A percentile compares a stretch with the other conserved stretches of the same genome.
These are phyloP conservation scores for Phytopythium kandeliae DNA, from an alignment of 352 stramenopile genomes.

Conservation along the genomic window DNA sequence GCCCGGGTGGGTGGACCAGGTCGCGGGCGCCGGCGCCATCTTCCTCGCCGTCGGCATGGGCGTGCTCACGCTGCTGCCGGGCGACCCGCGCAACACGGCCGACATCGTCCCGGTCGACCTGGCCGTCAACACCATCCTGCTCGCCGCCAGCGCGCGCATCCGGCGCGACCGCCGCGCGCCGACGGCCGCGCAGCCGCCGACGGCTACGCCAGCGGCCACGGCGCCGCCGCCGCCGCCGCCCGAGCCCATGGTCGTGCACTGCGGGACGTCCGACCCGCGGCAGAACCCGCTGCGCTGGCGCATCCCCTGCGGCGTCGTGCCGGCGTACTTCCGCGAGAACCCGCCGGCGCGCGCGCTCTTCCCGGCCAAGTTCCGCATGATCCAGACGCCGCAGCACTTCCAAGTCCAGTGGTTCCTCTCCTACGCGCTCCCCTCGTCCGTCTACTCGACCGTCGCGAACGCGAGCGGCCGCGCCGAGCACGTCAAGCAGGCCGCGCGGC, in stretches of 20 bases:
- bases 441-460: conserved; percentile 74
- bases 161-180: conserved; percentile 3
- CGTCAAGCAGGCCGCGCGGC: conserved; percentile 55
- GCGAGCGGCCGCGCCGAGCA: conserved; percentile 52
- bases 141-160: conserved; percentile 39
- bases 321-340: conserved; percentile 71
- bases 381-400: conserved; percentile 73
- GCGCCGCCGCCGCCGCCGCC: conserved; percentile 7
- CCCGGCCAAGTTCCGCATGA: conserved; percentile 70
- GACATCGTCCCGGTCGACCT: conserved; percentile 83
- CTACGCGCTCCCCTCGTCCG: conserved; percentile 75
- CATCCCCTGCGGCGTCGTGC: conserved; percentile 49
- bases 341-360: conserved; percentile 45
- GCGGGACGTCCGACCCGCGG: conserved; percentile 65
- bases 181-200: too few relatives aligned
- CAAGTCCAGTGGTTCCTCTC: conserved; percentile 79
- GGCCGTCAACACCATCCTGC: conserved; percentile 70
- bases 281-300: conserved; percentile 81
- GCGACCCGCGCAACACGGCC: conserved; percentile 69
- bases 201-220: too few relatives aligned
- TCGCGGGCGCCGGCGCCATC: conserved; percentile 71
- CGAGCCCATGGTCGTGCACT: conserved; percentile 61
- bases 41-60: conserved; percentile 74
- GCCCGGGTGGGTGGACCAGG: conserved; percentile 78
- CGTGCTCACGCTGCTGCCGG: conserved; percentile 77